Conservation (phyloP, 805 yeast genomes). For the Aciculoconidium aculeatum region DNA sequence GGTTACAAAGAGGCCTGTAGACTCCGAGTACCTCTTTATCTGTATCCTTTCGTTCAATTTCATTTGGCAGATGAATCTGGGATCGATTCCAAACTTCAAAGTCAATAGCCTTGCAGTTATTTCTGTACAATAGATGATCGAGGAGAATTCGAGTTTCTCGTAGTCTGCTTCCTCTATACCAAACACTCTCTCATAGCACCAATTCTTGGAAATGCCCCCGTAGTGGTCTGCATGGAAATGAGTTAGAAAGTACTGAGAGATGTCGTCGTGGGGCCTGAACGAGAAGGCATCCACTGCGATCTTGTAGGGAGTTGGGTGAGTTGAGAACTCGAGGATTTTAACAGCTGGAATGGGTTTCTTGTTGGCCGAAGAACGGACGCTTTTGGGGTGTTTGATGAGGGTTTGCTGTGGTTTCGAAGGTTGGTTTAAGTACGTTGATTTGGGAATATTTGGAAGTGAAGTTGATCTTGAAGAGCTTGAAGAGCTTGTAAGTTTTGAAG, state of each 20-base stretch:
- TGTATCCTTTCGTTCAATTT: slow-evolving; percentile 37
- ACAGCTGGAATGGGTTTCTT: slow-evolving; percentile 45
- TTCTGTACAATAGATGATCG: slow-evolving; percentile 65
- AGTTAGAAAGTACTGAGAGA: slow-evolving; percentile 54
- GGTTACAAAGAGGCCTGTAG: slow-evolving; percentile 48
- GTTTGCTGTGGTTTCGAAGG: background rate
- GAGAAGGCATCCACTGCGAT: slow-evolving; percentile 65
- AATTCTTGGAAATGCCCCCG: slow-evolving; percentile 72
- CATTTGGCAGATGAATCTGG: slow-evolving; percentile 37
- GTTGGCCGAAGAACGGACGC: slow-evolving; percentile 9
- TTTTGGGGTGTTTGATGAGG: slow-evolving; percentile 3
- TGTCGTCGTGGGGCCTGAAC: slow-evolving; percentile 39
- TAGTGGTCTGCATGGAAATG: slow-evolving; percentile 96
- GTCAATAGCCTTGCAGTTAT: slow-evolving; percentile 58
- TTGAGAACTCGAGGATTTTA: slow-evolving; percentile 44
- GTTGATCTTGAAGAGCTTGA: no score
- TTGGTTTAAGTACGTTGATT: slow-evolving; percentile 2
- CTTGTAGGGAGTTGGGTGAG: slow-evolving; percentile 19
- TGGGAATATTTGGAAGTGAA: no score
- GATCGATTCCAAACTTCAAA: slow-evolving; percentile 49
- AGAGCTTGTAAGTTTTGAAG: no score
- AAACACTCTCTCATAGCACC: slow-evolving; percentile 48
- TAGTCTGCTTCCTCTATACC: slow-evolving; percentile 21
- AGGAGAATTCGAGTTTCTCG: slow-evolving; percentile 23
- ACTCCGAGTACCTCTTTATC: slow-evolving; percentile 16